Percentiles rank a stretch among this genome's conserved stretches.
phyloP scores from a whole-genome alignment of 495 filamentous ascomycete species.

The Aspergillus sclerotioniger region DNA sequence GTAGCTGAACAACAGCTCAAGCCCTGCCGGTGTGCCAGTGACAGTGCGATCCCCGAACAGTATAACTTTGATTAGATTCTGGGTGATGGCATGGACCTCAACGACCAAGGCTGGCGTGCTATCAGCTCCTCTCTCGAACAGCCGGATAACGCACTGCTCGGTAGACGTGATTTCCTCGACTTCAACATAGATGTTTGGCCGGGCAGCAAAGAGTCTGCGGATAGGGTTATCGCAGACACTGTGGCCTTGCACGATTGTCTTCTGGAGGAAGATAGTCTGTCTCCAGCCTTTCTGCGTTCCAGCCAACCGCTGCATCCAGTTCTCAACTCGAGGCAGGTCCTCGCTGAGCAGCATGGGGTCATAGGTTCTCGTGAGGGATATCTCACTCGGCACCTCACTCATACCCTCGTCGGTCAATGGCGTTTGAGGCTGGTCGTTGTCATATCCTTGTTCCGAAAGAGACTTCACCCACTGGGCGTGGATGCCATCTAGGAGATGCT shows the following conservation, averaged over 20 bases:
- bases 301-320: background rate
- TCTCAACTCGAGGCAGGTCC: background rate
- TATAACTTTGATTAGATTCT: background rate
- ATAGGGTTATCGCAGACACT: background rate
- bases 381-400: background rate
- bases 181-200: background rate
- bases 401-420: background rate
- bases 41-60: background rate
- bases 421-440: constrained; percentile 4
- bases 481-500: constrained; percentile 33
- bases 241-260: background rate
- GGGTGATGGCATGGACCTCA: background rate
- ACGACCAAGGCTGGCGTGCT: background rate
- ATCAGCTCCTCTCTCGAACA: background rate
- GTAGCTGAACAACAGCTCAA: background rate
- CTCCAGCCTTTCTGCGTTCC: background rate
- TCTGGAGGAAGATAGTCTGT: background rate
- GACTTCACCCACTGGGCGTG: background rate
- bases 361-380: background rate
- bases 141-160: background rate
- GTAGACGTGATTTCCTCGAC: background rate
- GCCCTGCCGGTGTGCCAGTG: background rate
- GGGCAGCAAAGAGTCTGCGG: background rate
- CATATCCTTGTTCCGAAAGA: constrained; percentile 9
- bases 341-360: background rate